Evolutionary conservation across 805 yeast species (phyloP).

Genomic region (Teunomyces tritomae): DNA sequence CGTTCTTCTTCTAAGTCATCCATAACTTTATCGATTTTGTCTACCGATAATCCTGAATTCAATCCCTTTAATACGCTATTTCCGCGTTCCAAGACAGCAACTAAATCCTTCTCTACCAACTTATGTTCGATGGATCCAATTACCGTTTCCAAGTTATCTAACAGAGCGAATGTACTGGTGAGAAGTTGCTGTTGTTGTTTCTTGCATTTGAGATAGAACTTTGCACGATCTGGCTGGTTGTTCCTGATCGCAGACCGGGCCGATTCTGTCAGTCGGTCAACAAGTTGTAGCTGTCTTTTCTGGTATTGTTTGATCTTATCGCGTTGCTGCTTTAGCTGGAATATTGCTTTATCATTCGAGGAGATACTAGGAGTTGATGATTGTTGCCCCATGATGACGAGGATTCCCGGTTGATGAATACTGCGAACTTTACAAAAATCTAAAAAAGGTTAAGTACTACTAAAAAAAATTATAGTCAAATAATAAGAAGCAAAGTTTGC

Average conservation of each 20-base stretch:
- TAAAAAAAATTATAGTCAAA: neutral
- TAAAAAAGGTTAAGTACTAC: neutral
- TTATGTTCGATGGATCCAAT: slow-evolving; percentile 85
- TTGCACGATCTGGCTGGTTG: slow-evolving; percentile 59
- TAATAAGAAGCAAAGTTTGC: neutral
- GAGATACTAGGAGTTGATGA: slow-evolving; percentile 63
- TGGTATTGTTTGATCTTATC: slow-evolving; percentile 80
- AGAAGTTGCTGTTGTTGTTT: slow-evolving; percentile 81
- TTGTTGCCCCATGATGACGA: slow-evolving; percentile 37
- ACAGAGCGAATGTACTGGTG: slow-evolving; percentile 69
- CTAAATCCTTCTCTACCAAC: slow-evolving; percentile 78
- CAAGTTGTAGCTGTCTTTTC: slow-evolving; percentile 52
- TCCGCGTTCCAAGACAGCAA: slow-evolving; percentile 79
- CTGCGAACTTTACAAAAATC: neutral
- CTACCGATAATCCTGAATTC: slow-evolving; percentile 74
- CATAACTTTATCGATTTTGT: slow-evolving; percentile 75
- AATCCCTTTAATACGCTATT: slow-evolving; percentile 70
- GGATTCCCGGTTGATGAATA: neutral
- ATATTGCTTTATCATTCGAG: slow-evolving; percentile 79
- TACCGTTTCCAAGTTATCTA: slow-evolving; percentile 74
- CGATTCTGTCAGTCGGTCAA: slow-evolving; percentile 57
- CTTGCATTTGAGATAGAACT: slow-evolving; percentile 67
- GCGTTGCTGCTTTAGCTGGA: slow-evolving; percentile 83
- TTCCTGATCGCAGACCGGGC: slow-evolving; percentile 55
- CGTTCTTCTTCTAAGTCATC: slow-evolving; percentile 84